Evolutionary conservation across 768 basidiomycete genomes (phyloP).

Genomic region (Mrakia gelida): DNA sequence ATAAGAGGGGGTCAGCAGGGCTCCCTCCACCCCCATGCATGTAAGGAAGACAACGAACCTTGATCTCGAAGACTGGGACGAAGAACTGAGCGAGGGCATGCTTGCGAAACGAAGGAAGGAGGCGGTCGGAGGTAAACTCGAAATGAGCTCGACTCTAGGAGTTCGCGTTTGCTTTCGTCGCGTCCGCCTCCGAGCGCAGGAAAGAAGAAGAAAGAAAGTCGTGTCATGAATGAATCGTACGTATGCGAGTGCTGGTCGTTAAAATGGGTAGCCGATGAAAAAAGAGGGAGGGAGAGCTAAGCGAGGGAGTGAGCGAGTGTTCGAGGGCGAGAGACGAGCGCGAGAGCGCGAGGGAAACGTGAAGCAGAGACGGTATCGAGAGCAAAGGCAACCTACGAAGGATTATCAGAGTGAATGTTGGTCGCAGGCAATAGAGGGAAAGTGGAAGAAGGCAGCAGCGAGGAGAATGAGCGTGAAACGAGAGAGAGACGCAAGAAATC

Average conservation of each 20-base stretch:
- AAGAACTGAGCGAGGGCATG: background rate
- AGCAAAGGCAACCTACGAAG: too few relatives aligned
- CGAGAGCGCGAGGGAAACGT: too few relatives aligned
- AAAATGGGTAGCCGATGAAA: too few relatives aligned
- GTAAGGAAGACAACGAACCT: background rate
- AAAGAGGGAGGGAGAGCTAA: too few relatives aligned
- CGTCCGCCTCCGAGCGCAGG: background rate
- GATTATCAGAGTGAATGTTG: too few relatives aligned
- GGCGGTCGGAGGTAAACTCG: background rate
- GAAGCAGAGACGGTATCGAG: too few relatives aligned
- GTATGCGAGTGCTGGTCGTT: background rate
- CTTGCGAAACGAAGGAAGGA: background rate
- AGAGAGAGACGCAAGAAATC: background rate
- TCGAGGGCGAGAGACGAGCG: too few relatives aligned
- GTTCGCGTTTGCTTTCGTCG: background rate
- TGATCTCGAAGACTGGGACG: background rate
- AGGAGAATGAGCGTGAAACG: background rate
- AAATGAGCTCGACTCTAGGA: background rate
- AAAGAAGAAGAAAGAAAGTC: background rate
- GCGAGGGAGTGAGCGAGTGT: too few relatives aligned
- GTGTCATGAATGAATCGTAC: background rate
- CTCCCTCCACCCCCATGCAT: background rate
- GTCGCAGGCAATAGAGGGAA: too few relatives aligned
- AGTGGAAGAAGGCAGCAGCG: background rate
- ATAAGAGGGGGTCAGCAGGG: background rate